Conservation (phyloP, 768 basidiomycete species). For the Chalciporus sphaerocephalus region DNA sequence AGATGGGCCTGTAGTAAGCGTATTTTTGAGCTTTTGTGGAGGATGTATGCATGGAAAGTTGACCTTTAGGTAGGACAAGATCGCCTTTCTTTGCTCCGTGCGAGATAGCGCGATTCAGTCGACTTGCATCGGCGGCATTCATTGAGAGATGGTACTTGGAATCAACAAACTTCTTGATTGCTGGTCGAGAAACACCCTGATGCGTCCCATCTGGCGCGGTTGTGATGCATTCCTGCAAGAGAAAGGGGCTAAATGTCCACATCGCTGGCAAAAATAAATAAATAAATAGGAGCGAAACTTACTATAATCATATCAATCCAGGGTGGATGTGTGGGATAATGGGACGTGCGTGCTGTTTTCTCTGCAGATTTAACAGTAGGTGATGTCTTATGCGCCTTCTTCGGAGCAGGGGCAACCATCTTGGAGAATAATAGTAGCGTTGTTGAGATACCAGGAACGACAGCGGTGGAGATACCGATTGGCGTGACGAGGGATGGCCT, state of each 20-base stretch:
- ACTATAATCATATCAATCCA: slow-evolving; percentile 44
- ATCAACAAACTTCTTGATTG: slow-evolving; percentile 75
- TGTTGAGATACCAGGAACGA: not conserved
- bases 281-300: slow-evolving; percentile 14
- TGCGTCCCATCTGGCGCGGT: slow-evolving; percentile 61
- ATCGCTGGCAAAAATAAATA: too few species aligned
- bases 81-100: slow-evolving; percentile 47
- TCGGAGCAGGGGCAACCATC: slow-evolving; percentile 27
- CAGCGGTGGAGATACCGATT: slow-evolving; percentile 2
- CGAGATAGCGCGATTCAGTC: slow-evolving; percentile 53
- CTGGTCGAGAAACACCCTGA: slow-evolving; percentile 67
- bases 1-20: slow-evolving; percentile 17
- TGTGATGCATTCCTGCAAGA: slow-evolving; percentile 64
- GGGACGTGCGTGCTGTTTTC: slow-evolving; percentile 36
- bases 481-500: slow-evolving; percentile 20
- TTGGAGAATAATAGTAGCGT: slow-evolving; percentile 1
- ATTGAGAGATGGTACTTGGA: slow-evolving; percentile 51
- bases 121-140: slow-evolving; percentile 38
- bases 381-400: slow-evolving; percentile 38
- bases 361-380: slow-evolving; percentile 5
- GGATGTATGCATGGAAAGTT: not conserved
- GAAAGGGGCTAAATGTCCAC: slow-evolving; percentile 7
- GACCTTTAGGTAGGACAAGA: slow-evolving; percentile 57
- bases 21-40: not conserved
- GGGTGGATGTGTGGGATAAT: slow-evolving; percentile 49